Conservation (phyloP, 345 rosid species). For the Eutrema heterophyllum region DNA sequence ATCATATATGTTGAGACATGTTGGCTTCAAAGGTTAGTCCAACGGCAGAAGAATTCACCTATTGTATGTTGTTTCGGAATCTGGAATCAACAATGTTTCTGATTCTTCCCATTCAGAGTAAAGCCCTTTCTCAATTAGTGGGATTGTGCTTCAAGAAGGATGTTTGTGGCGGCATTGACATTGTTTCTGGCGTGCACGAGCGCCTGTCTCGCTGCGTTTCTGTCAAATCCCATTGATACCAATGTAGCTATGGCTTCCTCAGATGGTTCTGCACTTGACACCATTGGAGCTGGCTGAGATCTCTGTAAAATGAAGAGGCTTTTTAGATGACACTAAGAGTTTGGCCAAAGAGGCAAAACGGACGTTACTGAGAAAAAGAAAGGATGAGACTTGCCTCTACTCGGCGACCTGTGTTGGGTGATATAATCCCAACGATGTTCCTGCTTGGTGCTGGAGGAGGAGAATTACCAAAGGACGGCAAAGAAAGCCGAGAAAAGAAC, state of each 20-base stretch:
- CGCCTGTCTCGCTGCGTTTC: constrained; percentile 86
- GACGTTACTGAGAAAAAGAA: not conserved
- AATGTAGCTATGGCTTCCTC: constrained; percentile 65
- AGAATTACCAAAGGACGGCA: constrained; percentile 54
- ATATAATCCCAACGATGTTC: constrained; percentile 30
- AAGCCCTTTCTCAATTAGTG: constrained; percentile 21
- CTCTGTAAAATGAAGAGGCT: constrained; percentile 42
- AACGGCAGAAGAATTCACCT: constrained; percentile 7
- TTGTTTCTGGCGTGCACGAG: constrained; percentile 82
- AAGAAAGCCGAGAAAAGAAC: constrained; percentile 65
- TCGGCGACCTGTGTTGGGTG: constrained; percentile 52
- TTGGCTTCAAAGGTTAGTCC: constrained; percentile 5
- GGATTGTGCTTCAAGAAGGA: constrained; percentile 88
- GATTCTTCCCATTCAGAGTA: constrained; percentile 8
- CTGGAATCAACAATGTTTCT: not conserved
- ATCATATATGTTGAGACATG: constrained; percentile 7
- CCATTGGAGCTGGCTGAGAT: constrained; percentile 43
- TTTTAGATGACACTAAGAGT: constrained; percentile 3
- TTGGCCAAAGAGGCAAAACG: not conserved
- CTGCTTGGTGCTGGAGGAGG: constrained; percentile 51
- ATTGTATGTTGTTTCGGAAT: not conserved
- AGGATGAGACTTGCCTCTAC: constrained; percentile 50
- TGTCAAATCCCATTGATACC: constrained; percentile 89
- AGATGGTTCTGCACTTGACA: constrained; percentile 49
- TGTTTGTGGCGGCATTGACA: constrained; percentile 84